These are phyloP conservation scores for Chaetomidium leptoderma DNA, from an alignment of 495 filamentous ascomycete species.

Conservation along the genomic window DNA sequence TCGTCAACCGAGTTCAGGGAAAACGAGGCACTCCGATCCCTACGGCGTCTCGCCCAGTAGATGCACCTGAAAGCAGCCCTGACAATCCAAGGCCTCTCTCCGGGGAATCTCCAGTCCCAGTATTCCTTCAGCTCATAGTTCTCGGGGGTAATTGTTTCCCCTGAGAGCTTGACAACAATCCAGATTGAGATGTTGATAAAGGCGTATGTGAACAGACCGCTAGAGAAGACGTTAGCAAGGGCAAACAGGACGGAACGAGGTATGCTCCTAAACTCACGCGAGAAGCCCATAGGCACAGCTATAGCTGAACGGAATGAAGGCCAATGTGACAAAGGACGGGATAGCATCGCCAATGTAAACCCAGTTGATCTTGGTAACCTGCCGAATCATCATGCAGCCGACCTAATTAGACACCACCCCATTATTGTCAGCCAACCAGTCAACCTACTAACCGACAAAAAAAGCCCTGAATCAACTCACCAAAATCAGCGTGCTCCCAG, in stretches of 20 bases:
- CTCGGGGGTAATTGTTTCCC: slow-evolving; percentile 59
- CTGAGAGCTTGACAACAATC: slow-evolving; percentile 47
- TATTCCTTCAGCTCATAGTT: slow-evolving; percentile 71
- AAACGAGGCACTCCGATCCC: slow-evolving; percentile 12
- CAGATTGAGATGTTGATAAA: slow-evolving; percentile 62
- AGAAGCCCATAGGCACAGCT: slow-evolving; percentile 77
- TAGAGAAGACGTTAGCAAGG: slow-evolving; percentile 26
- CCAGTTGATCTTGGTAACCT: slow-evolving; percentile 53
- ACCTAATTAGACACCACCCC: slow-evolving; percentile 37
- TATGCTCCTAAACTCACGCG: slow-evolving; percentile 45
- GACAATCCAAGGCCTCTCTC: slow-evolving; percentile 34
- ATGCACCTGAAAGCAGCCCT: slow-evolving; percentile 17
- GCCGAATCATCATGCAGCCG: slow-evolving; percentile 54
- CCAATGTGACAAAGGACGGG: slow-evolving; percentile 74
- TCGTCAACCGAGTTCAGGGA: slow-evolving; percentile 12
- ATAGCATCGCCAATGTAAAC: slow-evolving; percentile 62
- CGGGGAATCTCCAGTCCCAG: slow-evolving; percentile 59
- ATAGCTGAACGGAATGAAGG: slow-evolving; percentile 78
- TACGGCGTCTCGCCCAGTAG: slow-evolving; percentile 16
- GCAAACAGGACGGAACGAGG: neutral
- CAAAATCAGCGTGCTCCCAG: slow-evolving; percentile 72
- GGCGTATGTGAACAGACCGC: slow-evolving; percentile 69
- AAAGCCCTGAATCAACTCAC: no score
- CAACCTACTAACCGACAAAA: neutral
- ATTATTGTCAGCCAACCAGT: slow-evolving; percentile 3